A percentile compares a stretch with the other conserved stretches of the same genome.
These are phyloP conservation scores for Candida rishiriensis DNA, from an alignment of 805 yeast genomes.

Conservation along the genomic window DNA sequence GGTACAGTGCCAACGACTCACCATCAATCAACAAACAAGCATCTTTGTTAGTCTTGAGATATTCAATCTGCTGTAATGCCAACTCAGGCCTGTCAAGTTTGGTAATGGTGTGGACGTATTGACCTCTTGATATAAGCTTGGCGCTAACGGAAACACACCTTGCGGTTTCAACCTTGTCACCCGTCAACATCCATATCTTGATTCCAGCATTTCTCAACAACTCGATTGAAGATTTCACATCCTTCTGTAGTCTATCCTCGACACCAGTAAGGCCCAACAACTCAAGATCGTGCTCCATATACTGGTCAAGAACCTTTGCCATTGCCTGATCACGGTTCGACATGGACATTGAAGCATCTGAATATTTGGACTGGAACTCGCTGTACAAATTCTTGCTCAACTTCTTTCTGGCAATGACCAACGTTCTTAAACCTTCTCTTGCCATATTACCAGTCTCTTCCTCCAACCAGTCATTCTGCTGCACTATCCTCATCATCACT, in stretches of 20 bases:
- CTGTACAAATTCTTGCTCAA: constrained; percentile 51
- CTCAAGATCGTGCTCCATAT: constrained; percentile 79
- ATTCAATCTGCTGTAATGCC: constrained; percentile 75
- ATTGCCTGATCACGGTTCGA: constrained; percentile 69
- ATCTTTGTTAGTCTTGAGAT: constrained; percentile 55
- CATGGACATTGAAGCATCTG: constrained; percentile 76
- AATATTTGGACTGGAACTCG: constrained; percentile 59
- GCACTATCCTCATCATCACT: constrained; percentile 82
- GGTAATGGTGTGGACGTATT: constrained; percentile 83
- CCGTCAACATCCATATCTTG: constrained; percentile 98
- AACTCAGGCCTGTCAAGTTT: constrained; percentile 55
- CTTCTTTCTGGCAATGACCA: constrained; percentile 87
- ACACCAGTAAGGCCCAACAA: constrained; percentile 93
- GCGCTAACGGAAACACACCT: constrained; percentile 97
- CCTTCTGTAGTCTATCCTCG: constrained; percentile 88
- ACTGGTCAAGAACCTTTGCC: constrained; percentile 62
- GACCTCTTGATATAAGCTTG: constrained; percentile 88
- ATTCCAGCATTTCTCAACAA: constrained; percentile 92
- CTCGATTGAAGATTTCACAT: constrained; percentile 90
- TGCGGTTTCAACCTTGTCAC: constrained; percentile 98
- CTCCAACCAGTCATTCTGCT: constrained; percentile 89
- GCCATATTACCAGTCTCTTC: constrained; percentile 98
- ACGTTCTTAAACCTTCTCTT: constrained; percentile 92
- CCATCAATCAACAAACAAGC: constrained; percentile 90
- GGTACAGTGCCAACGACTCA: constrained; percentile 70